phyloP scores from a whole-genome alignment of 108 stramenopile genomes.

The Pseudonitzschia multistriata region DNA sequence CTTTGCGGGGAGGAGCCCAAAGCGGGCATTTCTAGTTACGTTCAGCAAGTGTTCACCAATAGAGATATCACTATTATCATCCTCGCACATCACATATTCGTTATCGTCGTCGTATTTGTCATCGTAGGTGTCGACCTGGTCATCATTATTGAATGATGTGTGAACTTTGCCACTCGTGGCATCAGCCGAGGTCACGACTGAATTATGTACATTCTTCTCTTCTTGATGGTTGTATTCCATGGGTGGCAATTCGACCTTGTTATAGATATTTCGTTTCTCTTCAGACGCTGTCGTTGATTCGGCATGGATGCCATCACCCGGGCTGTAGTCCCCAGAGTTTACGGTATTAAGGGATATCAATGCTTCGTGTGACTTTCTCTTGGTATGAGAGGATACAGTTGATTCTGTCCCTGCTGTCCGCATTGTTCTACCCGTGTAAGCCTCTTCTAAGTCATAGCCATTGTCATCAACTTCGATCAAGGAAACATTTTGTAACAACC shows the following conservation, averaged over 20 bases:
- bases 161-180: neutral
- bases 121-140: neutral
- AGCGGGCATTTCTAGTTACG: neutral
- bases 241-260: neutral
- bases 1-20: neutral
- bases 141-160: neutral
- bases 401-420: conserved; percentile 2
- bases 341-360: neutral
- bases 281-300: conserved; percentile 3
- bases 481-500: neutral
- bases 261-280: neutral
- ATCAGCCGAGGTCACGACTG: neutral
- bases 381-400: neutral
- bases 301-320: neutral
- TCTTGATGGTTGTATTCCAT: neutral
- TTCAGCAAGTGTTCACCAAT: conserved; percentile 11
- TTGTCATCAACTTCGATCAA: neutral
- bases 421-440: conserved; percentile 4
- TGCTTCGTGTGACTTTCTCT: neutral
- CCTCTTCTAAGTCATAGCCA: neutral
- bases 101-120: conserved; percentile 4
- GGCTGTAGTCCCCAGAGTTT: neutral
- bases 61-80: conserved; percentile 6
- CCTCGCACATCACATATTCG: conserved; percentile 1
- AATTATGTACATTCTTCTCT: neutral